phyloP scores from a whole-genome alignment of 345 rosid species.

The Pseudoturritis turrita region DNA sequence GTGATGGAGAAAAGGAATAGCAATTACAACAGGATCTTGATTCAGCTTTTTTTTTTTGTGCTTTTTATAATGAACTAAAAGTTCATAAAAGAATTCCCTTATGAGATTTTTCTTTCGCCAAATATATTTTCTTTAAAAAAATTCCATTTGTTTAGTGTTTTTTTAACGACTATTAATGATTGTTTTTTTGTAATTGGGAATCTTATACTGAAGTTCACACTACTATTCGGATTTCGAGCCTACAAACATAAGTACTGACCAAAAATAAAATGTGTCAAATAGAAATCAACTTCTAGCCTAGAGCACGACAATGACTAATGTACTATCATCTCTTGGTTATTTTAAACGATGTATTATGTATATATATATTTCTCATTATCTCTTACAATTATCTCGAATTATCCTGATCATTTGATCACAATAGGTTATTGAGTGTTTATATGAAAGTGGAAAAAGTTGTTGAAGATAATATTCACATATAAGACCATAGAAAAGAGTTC shows the following conservation, averaged over 20 bases:
- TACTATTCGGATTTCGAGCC: not conserved
- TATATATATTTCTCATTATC: not conserved
- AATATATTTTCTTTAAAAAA: not conserved
- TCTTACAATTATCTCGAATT: not conserved
- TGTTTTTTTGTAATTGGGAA: not conserved
- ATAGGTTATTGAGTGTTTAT: not conserved
- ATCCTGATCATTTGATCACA: not conserved
- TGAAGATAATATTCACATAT: not conserved
- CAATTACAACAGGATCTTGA: not conserved
- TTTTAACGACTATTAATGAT: not conserved
- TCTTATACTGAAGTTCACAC: not conserved
- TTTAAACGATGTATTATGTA: too few relatives aligned
- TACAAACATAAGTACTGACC: not conserved
- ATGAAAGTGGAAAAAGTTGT: not conserved
- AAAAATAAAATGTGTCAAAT: not conserved
- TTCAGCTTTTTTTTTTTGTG: not conserved
- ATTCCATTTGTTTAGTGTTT: not conserved
- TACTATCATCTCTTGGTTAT: not conserved
- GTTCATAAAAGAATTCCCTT: not conserved
- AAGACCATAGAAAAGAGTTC: not conserved
- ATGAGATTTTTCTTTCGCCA: not conserved
- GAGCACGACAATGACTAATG: not conserved
- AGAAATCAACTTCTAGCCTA: not conserved
- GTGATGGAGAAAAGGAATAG: not conserved
- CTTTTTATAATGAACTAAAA: not conserved